Evolutionary conservation across 208 protist genomes (phyloP), one percentile per base, ranked within the genome.

Genomic region (Wallacemonas rigidus): DNA sequence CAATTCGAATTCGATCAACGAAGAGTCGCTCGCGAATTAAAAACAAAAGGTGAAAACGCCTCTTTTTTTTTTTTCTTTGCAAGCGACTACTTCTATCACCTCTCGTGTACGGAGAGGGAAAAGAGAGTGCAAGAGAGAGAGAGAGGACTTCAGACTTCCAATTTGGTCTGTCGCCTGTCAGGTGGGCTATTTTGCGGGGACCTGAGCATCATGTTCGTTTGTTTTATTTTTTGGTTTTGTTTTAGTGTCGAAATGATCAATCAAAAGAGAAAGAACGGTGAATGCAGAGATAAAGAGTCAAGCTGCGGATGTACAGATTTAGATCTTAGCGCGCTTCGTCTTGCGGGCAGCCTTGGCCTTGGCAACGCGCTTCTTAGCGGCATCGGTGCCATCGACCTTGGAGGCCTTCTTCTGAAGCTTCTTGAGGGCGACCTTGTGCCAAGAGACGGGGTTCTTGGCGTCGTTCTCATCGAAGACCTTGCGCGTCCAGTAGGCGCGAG

Each of bases 391-490:
- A 81, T 96, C 92, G 39, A 88, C 50, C 88, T 96, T 96, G 69
- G 84, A 80, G 67, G 86, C 86, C 74, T 91, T 90, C 89, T 95
- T 94, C 80, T 90, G 79, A 57, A 96, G 56, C 77, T 82, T 91
- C 87, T 93, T 92, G 69, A 95, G 89, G 48, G 83, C 85, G 47
- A 93, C 76, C 86, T 91, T 91, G 87, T 95, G 88, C 89, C 92
- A 95, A 56, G 92, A 96, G 77, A 96, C 89, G 50, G 92, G 89
- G 51, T 51, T 76, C 89, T 93, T 94, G 77, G 81, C 87, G 82
- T 96, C 92, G 71, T 93, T 93, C 80, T 87, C 92, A 75, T 94
- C 89, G 77, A 96, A 96, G 76, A 89, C 76, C 88, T 95, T 95
- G 81, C 92, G 92, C 61, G 89, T 85, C 92, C 92, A 96, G 92